phyloP scores from a whole-genome alignment of 169 alveolate genomes.

The Eimeria maxima region DNA sequence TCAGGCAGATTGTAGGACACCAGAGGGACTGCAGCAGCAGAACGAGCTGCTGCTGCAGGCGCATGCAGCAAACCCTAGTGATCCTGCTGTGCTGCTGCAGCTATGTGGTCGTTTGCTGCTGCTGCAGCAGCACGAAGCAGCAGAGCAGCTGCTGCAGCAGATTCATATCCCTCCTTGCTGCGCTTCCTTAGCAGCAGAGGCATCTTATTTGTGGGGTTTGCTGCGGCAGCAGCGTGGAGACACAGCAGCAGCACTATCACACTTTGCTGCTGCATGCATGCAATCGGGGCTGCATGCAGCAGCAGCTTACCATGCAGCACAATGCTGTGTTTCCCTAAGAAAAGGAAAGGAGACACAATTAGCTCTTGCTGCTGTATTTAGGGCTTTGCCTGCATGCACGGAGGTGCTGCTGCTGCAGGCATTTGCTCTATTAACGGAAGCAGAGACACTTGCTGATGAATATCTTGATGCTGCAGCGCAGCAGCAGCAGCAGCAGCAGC shows the following conservation, averaged over 20 bases:
- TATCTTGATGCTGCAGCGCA: too few species aligned
- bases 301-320: conserved; percentile 17
- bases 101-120: conserved; percentile 59
- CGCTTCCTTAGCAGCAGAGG: conserved; percentile 34
- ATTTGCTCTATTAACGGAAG: background rate
- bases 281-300: conserved; percentile 49
- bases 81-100: conserved; percentile 73
- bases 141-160: conserved; percentile 71
- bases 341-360: background rate
- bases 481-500: conserved; percentile 4
- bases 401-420: background rate
- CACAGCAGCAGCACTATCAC: conserved; percentile 23
- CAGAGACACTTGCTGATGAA: background rate
- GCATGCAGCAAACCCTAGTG: conserved; percentile 35
- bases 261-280: conserved; percentile 35
- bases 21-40: conserved; percentile 64
- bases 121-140: conserved; percentile 47
- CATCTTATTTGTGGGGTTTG: conserved; percentile 49
- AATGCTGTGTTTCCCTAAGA: background rate
- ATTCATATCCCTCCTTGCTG: conserved; percentile 27
- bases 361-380: background rate
- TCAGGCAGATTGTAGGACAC: background rate
- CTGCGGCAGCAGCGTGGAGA: conserved; percentile 71
- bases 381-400: background rate
- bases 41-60: conserved; percentile 56